Evolutionary conservation across 768 basidiomycete genomes (phyloP), one percentile per base, ranked within the genome.

Genomic region (Lentinus brumalis): DNA sequence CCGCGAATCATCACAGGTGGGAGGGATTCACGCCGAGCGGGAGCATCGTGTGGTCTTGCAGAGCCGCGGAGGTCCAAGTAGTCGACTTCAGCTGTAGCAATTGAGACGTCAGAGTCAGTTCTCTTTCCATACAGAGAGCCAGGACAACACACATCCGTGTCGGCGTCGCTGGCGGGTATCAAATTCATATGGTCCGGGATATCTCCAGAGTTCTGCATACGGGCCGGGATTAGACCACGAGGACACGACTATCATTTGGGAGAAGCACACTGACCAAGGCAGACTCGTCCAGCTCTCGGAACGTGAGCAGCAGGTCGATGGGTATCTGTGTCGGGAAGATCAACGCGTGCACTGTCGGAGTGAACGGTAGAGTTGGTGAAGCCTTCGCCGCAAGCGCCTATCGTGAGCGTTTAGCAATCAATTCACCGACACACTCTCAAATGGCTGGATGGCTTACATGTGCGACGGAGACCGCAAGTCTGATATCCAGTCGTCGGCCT

Each of bases 161-260:
- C 67, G 11, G 89, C 88, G 44, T 89, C 86, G 4, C 69, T 52
- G 11, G 75, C 76, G 9, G 87, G 79, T 14, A 93, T 67, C 21
- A 93, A 73, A 68, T 92, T 89, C 89, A 93, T 92, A 65, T 92
- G 88, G 63, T 91, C 85, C 9, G 89, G 89, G 32, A 83, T 62
- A 41, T 69, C 72, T 21, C 83, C 77, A 31, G 76, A 81, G 29
- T 81, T 78, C 78, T 78, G 57, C 6, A 38, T n/a, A 46, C 29
- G 21, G 16, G 49, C 21, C 21, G 21, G 21, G 21, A 26, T 61
- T 40, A 62, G 47, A n/a, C 15, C n/a, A 39, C 12, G 32, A 35
- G 45, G 38, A 38, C 50, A 3, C 55, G 38, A 47, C 31, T 49
- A 46, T 50, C n/a, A 50, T 31, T 56, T 52, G 50, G 51, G 4